Percentiles rank a stretch among this genome's conserved stretches.
Conservation (phyloP, 139 green algal genomes). For the Tetradesmus obliquus region DNA sequence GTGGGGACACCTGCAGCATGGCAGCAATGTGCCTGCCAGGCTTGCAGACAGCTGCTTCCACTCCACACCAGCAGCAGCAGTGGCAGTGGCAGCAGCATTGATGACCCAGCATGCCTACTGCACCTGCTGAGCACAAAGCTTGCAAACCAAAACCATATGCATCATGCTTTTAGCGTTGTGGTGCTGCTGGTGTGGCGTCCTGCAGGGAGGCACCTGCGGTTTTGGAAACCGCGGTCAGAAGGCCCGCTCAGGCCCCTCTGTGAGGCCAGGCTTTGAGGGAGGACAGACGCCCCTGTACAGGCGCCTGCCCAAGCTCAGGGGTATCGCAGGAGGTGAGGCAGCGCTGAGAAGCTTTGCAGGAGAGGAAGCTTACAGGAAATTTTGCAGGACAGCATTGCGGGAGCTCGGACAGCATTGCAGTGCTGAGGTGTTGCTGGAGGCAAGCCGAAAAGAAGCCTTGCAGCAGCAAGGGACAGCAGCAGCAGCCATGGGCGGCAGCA, state of each 20-base stretch:
- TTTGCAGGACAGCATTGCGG: not conserved
- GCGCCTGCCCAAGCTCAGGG: constrained; percentile 95
- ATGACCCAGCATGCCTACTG: not conserved
- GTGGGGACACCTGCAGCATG: constrained; percentile 50
- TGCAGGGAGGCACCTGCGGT: constrained; percentile 92
- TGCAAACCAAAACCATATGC: not conserved
- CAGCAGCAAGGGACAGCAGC: not conserved
- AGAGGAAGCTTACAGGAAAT: not conserved
- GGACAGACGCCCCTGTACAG: constrained; percentile 98
- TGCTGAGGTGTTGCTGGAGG: not conserved
- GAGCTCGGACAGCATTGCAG: not conserved
- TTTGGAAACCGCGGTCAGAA: constrained; percentile 99
- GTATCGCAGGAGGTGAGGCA: constrained; percentile 94
- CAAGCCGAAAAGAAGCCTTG: not conserved
- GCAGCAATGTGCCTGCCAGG: not conserved
- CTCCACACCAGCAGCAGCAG: not conserved
- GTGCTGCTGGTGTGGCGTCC: not conserved
- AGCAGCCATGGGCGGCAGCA: not conserved
- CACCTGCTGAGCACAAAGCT: not conserved
- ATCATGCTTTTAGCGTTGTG: not conserved
- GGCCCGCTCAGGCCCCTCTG: constrained; percentile 83
- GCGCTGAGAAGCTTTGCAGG: not conserved
- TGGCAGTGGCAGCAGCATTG: not conserved
- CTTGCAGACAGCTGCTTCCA: not conserved
- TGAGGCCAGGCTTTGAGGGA: constrained; percentile 96